These are phyloP conservation scores for Diutina sp. DNA, from an alignment of 1,139 yeast species.

Conservation along the genomic window DNA sequence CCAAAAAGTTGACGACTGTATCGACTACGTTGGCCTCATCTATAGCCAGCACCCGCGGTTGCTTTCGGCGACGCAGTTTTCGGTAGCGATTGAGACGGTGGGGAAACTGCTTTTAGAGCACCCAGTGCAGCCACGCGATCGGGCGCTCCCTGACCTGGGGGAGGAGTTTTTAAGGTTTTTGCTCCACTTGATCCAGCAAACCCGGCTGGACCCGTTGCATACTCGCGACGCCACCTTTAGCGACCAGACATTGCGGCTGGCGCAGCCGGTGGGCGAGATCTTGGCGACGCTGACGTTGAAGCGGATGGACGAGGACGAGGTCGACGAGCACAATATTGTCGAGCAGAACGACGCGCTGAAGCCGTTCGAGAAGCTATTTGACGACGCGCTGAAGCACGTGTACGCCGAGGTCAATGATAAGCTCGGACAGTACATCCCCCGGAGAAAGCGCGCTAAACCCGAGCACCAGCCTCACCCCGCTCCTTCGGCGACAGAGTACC, in stretches of 20 bases:
- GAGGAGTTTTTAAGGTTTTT: slow-evolving; percentile 31
- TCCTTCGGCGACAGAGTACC: not conserved
- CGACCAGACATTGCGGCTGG: slow-evolving; percentile 16
- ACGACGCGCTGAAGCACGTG: not conserved
- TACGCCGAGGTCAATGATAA: not conserved
- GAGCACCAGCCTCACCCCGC: not conserved
- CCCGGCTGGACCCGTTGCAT: slow-evolving; percentile 8
- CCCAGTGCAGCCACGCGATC: slow-evolving; percentile 15
- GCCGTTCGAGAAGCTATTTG: slow-evolving; percentile 9
- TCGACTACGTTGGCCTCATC: slow-evolving; percentile 20
- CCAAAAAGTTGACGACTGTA: slow-evolving; percentile 6
- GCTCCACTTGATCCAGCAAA: slow-evolving; percentile 8
- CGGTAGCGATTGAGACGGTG: slow-evolving; percentile 45
- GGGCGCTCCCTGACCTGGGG: slow-evolving; percentile 12
- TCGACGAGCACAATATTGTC: slow-evolving; percentile 9
- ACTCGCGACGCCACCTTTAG: slow-evolving; percentile 19
- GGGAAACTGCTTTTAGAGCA: slow-evolving; percentile 39
- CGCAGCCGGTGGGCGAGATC: slow-evolving; percentile 27
- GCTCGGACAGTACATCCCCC: not conserved
- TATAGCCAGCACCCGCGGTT: slow-evolving; percentile 41
- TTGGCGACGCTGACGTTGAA: slow-evolving; percentile 25
- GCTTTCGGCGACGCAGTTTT: slow-evolving; percentile 44
- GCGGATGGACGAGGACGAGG: slow-evolving; percentile 13
- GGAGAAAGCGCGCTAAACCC: not conserved
- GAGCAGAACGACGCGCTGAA: slow-evolving; percentile 20